Evolutionary conservation across 2,329 filamentous ascomycete species (phyloP).

Genomic region (Epichloe glyceriae): DNA sequence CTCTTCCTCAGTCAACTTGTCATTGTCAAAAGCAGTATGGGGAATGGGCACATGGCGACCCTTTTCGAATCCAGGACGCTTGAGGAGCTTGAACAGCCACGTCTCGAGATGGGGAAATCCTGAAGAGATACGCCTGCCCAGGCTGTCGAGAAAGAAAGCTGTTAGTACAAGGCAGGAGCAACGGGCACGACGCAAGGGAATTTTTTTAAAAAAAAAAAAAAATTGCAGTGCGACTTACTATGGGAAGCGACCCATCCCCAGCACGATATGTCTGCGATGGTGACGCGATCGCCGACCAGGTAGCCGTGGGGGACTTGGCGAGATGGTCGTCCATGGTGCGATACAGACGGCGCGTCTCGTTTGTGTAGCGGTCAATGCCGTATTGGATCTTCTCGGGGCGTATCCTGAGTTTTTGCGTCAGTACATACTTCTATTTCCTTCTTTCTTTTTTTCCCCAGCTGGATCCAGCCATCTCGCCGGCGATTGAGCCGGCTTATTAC

Average conservation of each 20-base stretch:
- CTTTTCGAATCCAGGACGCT: slow-evolving; percentile 60
- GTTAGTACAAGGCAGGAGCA: neutral
- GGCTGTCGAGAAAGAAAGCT: neutral
- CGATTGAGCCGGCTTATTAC: slow-evolving; percentile 7
- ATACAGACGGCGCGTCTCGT: slow-evolving; percentile 75
- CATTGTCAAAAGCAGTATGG: slow-evolving; percentile 44
- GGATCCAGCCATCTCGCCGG: no score
- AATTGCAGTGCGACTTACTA: slow-evolving; percentile 20
- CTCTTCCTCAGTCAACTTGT: slow-evolving; percentile 33
- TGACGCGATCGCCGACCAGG: slow-evolving; percentile 54
- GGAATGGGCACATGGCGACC: slow-evolving; percentile 58
- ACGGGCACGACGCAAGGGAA: neutral
- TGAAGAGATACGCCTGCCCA: slow-evolving; percentile 44
- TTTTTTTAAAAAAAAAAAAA: neutral
- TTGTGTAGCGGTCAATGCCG: slow-evolving; percentile 68
- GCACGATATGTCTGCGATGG: slow-evolving; percentile 66
- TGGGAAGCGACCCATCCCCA: slow-evolving; percentile 61
- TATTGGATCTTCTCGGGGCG: slow-evolving; percentile 71
- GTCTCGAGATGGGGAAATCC: slow-evolving; percentile 61
- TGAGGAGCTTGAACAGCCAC: slow-evolving; percentile 62
- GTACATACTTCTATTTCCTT: neutral
- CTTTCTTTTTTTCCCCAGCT: neutral
- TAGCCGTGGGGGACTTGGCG: slow-evolving; percentile 39
- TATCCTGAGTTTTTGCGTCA: slow-evolving; percentile 35
- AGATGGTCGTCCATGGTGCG: slow-evolving; percentile 64